Evolutionary conservation across 305 asterid species (phyloP), one percentile per base, ranked within the genome.

Genomic region (Coffea humblotiana): DNA sequence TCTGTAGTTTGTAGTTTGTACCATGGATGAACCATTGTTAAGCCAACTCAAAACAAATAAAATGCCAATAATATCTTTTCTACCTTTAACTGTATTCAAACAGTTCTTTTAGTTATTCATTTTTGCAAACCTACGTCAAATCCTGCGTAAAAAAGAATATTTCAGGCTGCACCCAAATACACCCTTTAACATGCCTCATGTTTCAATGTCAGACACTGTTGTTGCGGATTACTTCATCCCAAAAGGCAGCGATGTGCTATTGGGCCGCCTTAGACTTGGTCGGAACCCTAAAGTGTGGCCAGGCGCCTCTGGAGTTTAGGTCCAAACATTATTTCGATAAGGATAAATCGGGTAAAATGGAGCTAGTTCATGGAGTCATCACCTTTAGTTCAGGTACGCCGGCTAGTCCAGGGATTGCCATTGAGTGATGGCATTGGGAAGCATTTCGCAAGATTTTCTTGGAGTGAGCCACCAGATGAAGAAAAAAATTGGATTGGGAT

Each of bases 281-380:
- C 63, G 74, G 2, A 32, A 77, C 52, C 80, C 80, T 9, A 18
- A 66, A n/a, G 74, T 77, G 8, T 77, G 80, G 80, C 66, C 66
- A 65, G 3, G 66, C 27, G 8, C 74, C 80, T 4, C 1, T 37
- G 3, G 49, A 66, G 65, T 77, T 77, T 35, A 49, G 66, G 6
- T 74, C 74, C 0, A 61, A 51, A 4, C 65, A 66, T 0, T 72
- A 76, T 63, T 19, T 76, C 7, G 45, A 67, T 3, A 27, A 29
- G 9, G 58, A 23, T 23, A n/a, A 19, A 10, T 14, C 21, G 14
- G 25, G 40, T 15, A 61, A 76, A 40, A 48, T 76, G 7, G 72
- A 61, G 27, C 49, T 37, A 37, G 43, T 4, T 76, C 29, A 63
- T 7, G 3, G 79, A 76, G 19, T 74, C 12, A 12, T 27, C 19